These are phyloP conservation scores for Periconia digitata DNA, from an alignment of 2,329 filamentous ascomycete species.

Conservation along the genomic window DNA sequence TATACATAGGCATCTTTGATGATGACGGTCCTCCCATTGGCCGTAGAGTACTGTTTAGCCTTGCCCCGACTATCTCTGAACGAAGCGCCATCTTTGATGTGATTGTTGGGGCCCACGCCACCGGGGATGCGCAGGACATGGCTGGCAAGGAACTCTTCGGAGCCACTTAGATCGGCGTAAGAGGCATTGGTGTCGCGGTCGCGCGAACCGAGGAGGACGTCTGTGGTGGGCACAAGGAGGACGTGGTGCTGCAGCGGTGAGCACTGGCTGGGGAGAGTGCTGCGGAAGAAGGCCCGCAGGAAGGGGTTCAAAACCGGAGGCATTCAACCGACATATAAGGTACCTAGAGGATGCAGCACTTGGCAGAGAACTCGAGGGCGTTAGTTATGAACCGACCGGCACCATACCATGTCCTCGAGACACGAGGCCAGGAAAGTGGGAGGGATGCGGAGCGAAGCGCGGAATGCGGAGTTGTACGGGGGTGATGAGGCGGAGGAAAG, in stretches of 20 bases:
- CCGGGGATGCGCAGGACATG: constrained; percentile 87
- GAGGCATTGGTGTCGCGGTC: constrained; percentile 80
- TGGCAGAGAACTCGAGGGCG: constrained; percentile 10
- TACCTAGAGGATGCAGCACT: constrained; percentile 2
- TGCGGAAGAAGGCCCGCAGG: constrained; percentile 97
- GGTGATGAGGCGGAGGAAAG: neutral
- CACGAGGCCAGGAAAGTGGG: neutral
- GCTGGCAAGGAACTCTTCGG: constrained; percentile 93
- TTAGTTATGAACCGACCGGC: constrained; percentile 19
- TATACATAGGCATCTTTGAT: constrained; percentile 92
- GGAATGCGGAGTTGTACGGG: neutral
- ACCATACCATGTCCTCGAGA: constrained; percentile 33
- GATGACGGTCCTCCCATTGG: constrained; percentile 90
- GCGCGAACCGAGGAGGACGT: constrained; percentile 83
- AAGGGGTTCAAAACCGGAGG: constrained; percentile 95
- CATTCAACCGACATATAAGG: constrained; percentile 73
- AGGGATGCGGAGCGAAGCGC: no score
- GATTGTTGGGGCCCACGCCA: constrained; percentile 48
- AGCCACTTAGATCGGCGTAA: constrained; percentile 78
- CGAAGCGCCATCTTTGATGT: constrained; percentile 53
- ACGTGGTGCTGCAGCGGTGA: constrained; percentile 85
- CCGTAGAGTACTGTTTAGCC: constrained; percentile 88
- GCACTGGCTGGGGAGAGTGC: constrained; percentile 88
- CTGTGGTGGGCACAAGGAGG: constrained; percentile 89
- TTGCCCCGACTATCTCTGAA: constrained; percentile 87